Percentiles rank a stretch among this genome's conserved stretches.
Conservation (phyloP, 495 filamentous ascomycete species). For the Neurospora tetraspora region DNA sequence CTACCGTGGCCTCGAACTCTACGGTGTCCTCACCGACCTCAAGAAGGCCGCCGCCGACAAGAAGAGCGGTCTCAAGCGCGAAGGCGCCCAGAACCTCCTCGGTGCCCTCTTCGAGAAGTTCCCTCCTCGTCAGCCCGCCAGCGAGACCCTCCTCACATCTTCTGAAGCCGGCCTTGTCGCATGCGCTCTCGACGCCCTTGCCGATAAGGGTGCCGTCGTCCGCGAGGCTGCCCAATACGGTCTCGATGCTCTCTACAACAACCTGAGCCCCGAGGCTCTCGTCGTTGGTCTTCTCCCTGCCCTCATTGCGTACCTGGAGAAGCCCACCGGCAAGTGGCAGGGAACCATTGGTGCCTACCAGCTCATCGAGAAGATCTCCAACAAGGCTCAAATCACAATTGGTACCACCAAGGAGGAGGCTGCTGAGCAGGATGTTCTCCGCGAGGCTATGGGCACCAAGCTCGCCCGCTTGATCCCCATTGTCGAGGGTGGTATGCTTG, state of each 20-base stretch:
- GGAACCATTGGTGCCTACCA: slow-evolving; percentile 77
- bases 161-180: slow-evolving; percentile 66
- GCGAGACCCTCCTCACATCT: slow-evolving; percentile 69
- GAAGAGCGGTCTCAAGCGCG: slow-evolving; percentile 77
- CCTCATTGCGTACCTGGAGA: slow-evolving; percentile 62
- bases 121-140: slow-evolving; percentile 63
- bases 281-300: slow-evolving; percentile 69
- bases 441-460: slow-evolving; percentile 85
- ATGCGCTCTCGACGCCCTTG: slow-evolving; percentile 70
- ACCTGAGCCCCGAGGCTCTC: slow-evolving; percentile 70
- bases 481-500: slow-evolving; percentile 90
- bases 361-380: slow-evolving; percentile 80
- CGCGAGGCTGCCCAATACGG: slow-evolving; percentile 90
- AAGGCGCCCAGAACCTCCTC: slow-evolving; percentile 90
- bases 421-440: slow-evolving; percentile 71
- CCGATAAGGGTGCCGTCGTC: slow-evolving; percentile 84
- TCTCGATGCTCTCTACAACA: slow-evolving; percentile 74
- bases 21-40: slow-evolving; percentile 61
- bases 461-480: slow-evolving; percentile 85
- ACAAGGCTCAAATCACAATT: slow-evolving; percentile 77
- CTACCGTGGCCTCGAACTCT: slow-evolving; percentile 58
- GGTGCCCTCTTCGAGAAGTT: slow-evolving; percentile 89
- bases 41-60: slow-evolving; percentile 88
- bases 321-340: slow-evolving; percentile 87
- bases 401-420: slow-evolving; percentile 71